These are phyloP conservation scores for Raphanus hybrid DNA, from an alignment of 441 rosid species.

Conservation along the genomic window DNA sequence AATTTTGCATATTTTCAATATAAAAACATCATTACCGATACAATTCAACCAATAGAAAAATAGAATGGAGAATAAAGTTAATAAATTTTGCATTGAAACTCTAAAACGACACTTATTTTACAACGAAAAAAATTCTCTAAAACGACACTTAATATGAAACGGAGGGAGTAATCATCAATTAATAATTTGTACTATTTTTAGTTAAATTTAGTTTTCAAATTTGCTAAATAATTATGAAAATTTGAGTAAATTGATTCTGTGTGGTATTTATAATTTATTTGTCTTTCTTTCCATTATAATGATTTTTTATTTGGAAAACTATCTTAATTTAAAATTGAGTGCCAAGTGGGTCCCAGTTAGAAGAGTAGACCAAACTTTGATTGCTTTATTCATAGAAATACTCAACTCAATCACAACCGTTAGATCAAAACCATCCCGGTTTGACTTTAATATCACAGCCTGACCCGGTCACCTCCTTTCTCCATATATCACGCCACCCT, in stretches of 20 bases:
- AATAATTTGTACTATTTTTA: background rate
- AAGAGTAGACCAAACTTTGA: conserved; percentile 35
- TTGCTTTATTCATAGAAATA: conserved; percentile 48
- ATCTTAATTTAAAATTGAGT: conserved; percentile 2
- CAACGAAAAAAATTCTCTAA: too few species aligned
- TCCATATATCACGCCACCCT: conserved; percentile 43
- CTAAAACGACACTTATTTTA: too few species aligned
- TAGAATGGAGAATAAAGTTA: too few species aligned
- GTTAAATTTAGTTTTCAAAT: background rate
- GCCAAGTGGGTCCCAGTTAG: conserved; percentile 40
- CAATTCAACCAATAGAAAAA: too few species aligned
- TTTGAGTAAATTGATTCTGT: background rate
- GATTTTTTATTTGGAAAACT: background rate
- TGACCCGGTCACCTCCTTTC: conserved; percentile 54
- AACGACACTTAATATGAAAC: too few species aligned
- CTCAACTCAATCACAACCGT: conserved; percentile 68
- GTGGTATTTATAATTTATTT: background rate
- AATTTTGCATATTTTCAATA: too few species aligned
- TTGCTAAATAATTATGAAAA: background rate
- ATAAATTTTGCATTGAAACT: too few species aligned
- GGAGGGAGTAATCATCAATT: too few species aligned
- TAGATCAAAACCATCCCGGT: conserved; percentile 43
- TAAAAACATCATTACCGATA: too few species aligned
- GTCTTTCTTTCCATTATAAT: background rate
- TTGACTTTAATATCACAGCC: conserved; percentile 47